Conservation (phyloP, 345 rosid genomes). For the Nasturtium officinale region DNA sequence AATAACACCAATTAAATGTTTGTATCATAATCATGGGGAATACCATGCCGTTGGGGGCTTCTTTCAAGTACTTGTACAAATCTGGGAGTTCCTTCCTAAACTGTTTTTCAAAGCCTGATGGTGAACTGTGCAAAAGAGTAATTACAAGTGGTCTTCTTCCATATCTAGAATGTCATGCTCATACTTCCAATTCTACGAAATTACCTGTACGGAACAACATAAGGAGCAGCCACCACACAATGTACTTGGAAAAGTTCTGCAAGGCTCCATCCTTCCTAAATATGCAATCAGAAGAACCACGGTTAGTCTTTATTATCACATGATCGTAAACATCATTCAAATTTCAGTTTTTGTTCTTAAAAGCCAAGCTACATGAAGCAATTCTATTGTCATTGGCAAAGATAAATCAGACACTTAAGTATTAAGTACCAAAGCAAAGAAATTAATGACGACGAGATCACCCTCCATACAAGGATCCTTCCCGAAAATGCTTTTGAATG, state of each 20-base stretch:
- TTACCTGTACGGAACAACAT: constrained; percentile 93
- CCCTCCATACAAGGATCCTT: constrained; percentile 49
- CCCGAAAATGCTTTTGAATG: constrained; percentile 60
- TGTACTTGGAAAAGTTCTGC: constrained; percentile 75
- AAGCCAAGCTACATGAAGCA: constrained; percentile 3
- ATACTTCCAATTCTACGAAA: constrained; percentile 2
- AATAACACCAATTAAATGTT: neutral
- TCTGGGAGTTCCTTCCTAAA: constrained; percentile 65
- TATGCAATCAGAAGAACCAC: constrained; percentile 8
- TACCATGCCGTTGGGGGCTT: constrained; percentile 74
- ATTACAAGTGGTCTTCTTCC: constrained; percentile 12
- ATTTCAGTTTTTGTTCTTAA: neutral
- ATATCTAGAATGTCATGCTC: neutral
- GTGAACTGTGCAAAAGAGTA: constrained; percentile 57
- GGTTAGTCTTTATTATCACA: constrained; percentile 8
- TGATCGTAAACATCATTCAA: neutral
- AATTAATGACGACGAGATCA: constrained; percentile 77
- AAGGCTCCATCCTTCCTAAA: constrained; percentile 95
- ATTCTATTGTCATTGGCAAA: neutral
- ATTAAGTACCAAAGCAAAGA: constrained; percentile 73
- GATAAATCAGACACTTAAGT: constrained; percentile 18
- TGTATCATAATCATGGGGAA: constrained; percentile 17
- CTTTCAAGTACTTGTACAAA: constrained; percentile 65
- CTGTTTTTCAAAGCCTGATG: constrained; percentile 68
- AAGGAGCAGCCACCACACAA: constrained; percentile 86